A percentile compares a stretch with the other conserved stretches of the same genome.
Conservation (phyloP, 805 yeast genomes). For the Lipomyces chichibuensis region DNA sequence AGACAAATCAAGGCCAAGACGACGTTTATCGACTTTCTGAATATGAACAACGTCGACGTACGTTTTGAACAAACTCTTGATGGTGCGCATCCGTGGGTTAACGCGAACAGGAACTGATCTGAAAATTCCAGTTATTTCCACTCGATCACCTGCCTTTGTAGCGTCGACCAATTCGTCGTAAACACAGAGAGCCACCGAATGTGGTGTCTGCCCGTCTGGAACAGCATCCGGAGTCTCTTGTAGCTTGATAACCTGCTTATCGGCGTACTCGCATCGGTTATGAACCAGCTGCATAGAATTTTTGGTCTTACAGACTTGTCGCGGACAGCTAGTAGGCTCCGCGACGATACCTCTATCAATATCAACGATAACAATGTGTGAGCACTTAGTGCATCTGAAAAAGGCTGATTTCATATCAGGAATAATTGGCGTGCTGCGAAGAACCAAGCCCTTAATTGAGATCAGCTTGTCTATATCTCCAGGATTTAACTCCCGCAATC, state of each 20-base stretch:
- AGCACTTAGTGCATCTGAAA: constrained; percentile 92
- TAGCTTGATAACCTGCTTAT: constrained; percentile 88
- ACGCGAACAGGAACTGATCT: constrained; percentile 89
- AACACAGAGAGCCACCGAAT: constrained; percentile 88
- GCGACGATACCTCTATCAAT: constrained; percentile 93
- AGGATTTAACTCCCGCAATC: constrained; percentile 93
- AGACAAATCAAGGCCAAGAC: constrained; percentile 78
- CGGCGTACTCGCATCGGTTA: constrained; percentile 90
- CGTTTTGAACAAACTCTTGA: constrained; percentile 85
- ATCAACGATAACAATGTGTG: constrained; percentile 87
- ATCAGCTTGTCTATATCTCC: constrained; percentile 92
- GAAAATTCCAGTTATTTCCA: constrained; percentile 94
- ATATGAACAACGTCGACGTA: constrained; percentile 93
- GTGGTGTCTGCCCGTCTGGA: constrained; percentile 99
- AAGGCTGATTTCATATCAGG: constrained; percentile 99
- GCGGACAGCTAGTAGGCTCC: constrained; percentile 92
- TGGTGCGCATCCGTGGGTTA: constrained; percentile 78
- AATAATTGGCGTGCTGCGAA: constrained; percentile 85
- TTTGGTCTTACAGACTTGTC: constrained; percentile 76
- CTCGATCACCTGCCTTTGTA: constrained; percentile 94
- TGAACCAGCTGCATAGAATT: constrained; percentile 91
- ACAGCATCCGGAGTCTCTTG: constrained; percentile 96
- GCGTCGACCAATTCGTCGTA: constrained; percentile 95
- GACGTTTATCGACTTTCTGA: constrained; percentile 77
- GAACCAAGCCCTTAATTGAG: constrained; percentile 84